phyloP scores from a whole-genome alignment of 1,284 basidiomycete species.

The Cystobasidium pallidum region DNA sequence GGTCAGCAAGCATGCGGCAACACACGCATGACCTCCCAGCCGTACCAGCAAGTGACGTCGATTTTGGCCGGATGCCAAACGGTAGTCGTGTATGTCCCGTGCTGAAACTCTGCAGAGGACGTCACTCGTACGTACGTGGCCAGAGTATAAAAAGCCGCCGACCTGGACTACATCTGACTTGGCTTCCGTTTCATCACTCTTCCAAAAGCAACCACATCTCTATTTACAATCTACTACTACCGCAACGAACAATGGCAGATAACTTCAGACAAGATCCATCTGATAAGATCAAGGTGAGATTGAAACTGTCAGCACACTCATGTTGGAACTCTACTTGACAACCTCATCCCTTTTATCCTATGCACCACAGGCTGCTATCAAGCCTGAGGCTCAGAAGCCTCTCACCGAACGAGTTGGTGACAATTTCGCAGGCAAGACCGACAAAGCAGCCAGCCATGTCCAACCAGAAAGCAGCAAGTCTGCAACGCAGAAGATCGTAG shows the following conservation, averaged over 20 bases:
- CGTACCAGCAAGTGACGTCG: slow-evolving; percentile 8
- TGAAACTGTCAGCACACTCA: neutral
- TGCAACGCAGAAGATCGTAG: slow-evolving; percentile 38
- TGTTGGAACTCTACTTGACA: neutral
- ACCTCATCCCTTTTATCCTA: neutral
- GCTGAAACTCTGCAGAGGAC: neutral
- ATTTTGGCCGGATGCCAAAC: neutral
- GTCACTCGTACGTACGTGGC: neutral
- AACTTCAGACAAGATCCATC: slow-evolving; percentile 30
- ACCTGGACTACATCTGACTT: neutral
- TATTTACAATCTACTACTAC: slow-evolving; percentile 4
- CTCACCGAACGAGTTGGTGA: slow-evolving; percentile 34
- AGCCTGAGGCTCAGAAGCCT: slow-evolving; percentile 41
- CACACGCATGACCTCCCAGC: no score
- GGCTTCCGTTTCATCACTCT: neutral
- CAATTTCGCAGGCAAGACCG: slow-evolving; percentile 19
- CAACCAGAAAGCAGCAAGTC: slow-evolving; percentile 39
- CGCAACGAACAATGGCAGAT: slow-evolving; percentile 31
- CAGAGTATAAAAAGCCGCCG: slow-evolving; percentile 26
- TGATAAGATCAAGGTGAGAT: slow-evolving; percentile 37
- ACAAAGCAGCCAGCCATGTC: slow-evolving; percentile 31
- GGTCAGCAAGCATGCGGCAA: no score
- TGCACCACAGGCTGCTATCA: slow-evolving; percentile 30
- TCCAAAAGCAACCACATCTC: neutral
- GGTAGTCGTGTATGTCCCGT: neutral